Evolutionary conservation across 2,329 filamentous ascomycete genomes (phyloP).

Genomic region (Pyrenophora teres): DNA sequence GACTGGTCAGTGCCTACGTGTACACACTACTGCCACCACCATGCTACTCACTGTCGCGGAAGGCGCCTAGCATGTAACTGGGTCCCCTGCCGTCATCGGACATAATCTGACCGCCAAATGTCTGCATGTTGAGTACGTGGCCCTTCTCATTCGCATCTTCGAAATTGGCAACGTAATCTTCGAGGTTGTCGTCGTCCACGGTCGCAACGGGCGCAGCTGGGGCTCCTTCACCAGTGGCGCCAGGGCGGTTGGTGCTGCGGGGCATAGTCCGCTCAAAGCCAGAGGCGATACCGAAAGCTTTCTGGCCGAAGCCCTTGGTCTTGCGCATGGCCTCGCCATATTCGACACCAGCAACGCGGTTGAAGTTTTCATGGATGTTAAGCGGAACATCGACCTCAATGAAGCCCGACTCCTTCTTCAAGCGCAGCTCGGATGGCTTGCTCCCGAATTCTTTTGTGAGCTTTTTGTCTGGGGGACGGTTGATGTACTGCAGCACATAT

Average conservation of each 20-base stretch:
- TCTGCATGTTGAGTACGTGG: slow-evolving; percentile 78
- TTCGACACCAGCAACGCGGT: slow-evolving; percentile 77
- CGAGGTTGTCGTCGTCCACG: slow-evolving; percentile 69
- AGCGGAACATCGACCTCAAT: slow-evolving; percentile 92
- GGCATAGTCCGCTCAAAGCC: slow-evolving; percentile 50
- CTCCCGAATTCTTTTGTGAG: slow-evolving; percentile 60
- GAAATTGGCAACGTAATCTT: slow-evolving; percentile 59
- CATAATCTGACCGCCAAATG: slow-evolving; percentile 79
- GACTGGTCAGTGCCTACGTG: slow-evolving; percentile 9
- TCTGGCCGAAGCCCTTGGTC: slow-evolving; percentile 50
- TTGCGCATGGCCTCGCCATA: slow-evolving; percentile 78
- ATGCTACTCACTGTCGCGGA: slow-evolving; percentile 70
- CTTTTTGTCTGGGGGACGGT: slow-evolving; percentile 68
- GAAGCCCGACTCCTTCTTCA: slow-evolving; percentile 82
- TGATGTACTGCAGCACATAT: slow-evolving; percentile 88
- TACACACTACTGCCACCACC: no score
- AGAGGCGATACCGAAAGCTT: slow-evolving; percentile 53
- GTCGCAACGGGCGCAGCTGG: slow-evolving; percentile 29
- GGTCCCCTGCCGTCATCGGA: slow-evolving; percentile 71
- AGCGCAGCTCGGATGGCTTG: slow-evolving; percentile 72
- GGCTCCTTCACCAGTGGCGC: slow-evolving; percentile 26
- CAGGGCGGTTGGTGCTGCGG: slow-evolving; percentile 33
- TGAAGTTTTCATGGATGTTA: slow-evolving; percentile 72
- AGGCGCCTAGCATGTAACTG: slow-evolving; percentile 88
- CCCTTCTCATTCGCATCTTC: slow-evolving; percentile 70